These are phyloP conservation scores for Flueggea neowawraea DNA, from an alignment of 441 rosid species.

Conservation along the genomic window DNA sequence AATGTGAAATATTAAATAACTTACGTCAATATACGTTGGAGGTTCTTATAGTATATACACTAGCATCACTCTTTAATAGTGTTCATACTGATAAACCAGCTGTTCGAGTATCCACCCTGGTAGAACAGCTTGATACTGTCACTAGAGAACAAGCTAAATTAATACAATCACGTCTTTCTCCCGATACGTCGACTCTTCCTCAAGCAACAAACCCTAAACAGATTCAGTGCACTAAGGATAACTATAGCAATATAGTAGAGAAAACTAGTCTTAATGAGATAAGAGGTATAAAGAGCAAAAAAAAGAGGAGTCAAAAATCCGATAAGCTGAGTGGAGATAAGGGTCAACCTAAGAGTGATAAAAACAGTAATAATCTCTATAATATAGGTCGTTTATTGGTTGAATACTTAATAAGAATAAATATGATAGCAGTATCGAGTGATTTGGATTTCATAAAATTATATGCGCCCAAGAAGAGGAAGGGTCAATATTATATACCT, in stretches of 20 bases:
- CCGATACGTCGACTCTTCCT: too few species aligned
- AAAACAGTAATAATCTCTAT: background rate
- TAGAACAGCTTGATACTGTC: background rate
- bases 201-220: too few species aligned
- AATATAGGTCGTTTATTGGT: background rate
- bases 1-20: background rate
- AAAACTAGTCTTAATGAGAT: too few species aligned
- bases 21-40: conserved; percentile 6
- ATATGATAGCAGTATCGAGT: background rate
- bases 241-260: too few species aligned
- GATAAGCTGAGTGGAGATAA: background rate
- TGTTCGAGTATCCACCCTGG: conserved; percentile 1
- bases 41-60: background rate
- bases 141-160: background rate
- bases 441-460: background rate
- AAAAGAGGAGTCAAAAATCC: background rate
- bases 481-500: background rate
- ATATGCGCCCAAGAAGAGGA: background rate
- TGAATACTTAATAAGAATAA: background rate
- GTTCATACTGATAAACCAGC: background rate
- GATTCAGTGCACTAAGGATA: too few species aligned
- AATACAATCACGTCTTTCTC: too few species aligned
- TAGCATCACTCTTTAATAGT: background rate
- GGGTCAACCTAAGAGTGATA: background rate
- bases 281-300: too few species aligned